phyloP scores from a whole-genome alignment of 2,329 filamentous ascomycete genomes.

The Mycogone perniciosa region DNA sequence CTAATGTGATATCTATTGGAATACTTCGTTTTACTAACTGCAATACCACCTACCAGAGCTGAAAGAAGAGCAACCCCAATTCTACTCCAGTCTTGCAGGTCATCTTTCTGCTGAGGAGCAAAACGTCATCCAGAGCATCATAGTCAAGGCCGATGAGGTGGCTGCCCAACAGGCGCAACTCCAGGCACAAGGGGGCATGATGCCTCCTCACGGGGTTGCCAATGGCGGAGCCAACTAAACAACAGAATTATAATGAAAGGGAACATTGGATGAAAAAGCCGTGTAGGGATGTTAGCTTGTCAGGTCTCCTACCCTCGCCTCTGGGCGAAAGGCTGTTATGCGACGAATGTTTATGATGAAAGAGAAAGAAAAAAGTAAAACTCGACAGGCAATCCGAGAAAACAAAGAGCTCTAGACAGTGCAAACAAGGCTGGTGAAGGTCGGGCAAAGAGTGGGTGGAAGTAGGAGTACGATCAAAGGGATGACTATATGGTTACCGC shows the following conservation, averaged over 20 bases:
- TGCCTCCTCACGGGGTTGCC: slow-evolving; percentile 3
- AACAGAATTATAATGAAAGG: not conserved
- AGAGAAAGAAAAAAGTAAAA: not conserved
- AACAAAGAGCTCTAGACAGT: slow-evolving; percentile 10
- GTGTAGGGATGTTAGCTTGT: slow-evolving; percentile 3
- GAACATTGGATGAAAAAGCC: not conserved
- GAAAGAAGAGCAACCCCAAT: slow-evolving; percentile 83
- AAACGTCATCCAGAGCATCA: slow-evolving; percentile 68
- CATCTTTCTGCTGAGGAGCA: slow-evolving; percentile 77
- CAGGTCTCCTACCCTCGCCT: not conserved
- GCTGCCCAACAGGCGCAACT: slow-evolving; percentile 22
- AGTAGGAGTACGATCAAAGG: not conserved
- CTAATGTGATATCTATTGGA: not conserved
- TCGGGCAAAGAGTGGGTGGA: not conserved
- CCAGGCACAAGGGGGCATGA: slow-evolving; percentile 18
- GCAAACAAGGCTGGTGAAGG: slow-evolving; percentile 2
- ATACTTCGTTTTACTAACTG: slow-evolving; percentile 19
- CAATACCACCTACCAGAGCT: slow-evolving; percentile 51
- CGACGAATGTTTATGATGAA: not conserved
- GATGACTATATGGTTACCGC: slow-evolving; percentile 4
- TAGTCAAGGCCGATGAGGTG: slow-evolving; percentile 53
- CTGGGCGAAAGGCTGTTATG: slow-evolving; percentile 4
- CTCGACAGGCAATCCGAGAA: not conserved
- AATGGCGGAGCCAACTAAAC: slow-evolving; percentile 14
- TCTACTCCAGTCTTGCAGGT: slow-evolving; percentile 74